Conservation (phyloP, 306 rosid genomes). For the Lathyrus aphaca region DNA sequence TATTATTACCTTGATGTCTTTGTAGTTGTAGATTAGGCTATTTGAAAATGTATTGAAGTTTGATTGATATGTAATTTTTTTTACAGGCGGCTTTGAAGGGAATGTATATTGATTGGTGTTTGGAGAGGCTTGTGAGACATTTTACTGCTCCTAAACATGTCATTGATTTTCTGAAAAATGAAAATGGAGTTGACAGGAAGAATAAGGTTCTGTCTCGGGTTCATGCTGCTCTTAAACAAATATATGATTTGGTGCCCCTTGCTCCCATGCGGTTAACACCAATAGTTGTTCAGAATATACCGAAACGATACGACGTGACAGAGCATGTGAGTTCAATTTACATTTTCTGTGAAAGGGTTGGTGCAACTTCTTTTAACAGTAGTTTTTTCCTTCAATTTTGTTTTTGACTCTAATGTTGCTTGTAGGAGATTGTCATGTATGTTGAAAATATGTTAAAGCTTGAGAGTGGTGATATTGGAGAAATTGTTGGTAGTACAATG, state of each 20-base stretch:
- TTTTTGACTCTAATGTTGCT: slow-evolving; percentile 23
- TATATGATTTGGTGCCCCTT: slow-evolving; percentile 77
- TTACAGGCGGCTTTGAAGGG: slow-evolving; percentile 78
- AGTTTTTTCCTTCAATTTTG: not conserved
- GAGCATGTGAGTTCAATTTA: slow-evolving; percentile 57
- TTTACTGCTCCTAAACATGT: slow-evolving; percentile 57
- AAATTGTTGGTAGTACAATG: not conserved
- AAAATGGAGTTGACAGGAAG: slow-evolving; percentile 53
- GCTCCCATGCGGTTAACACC: slow-evolving; percentile 62
- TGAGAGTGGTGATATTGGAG: slow-evolving; percentile 46
- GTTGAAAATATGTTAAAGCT: slow-evolving; percentile 87
- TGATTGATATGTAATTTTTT: not conserved
- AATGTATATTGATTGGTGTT: slow-evolving; percentile 55
- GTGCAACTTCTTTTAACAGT: not conserved
- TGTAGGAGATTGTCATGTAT: slow-evolving; percentile 63
- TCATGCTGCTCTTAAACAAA: slow-evolving; percentile 70
- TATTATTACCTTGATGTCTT: not conserved
- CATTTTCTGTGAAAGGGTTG: not conserved
- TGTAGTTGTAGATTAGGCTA: not conserved
- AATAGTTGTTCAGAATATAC: slow-evolving; percentile 62
- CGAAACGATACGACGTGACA: slow-evolving; percentile 34
- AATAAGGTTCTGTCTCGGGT: slow-evolving; percentile 79
- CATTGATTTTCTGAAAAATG: slow-evolving; percentile 39
- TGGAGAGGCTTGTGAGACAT: slow-evolving; percentile 66
- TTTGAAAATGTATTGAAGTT: not conserved